These are phyloP conservation scores for Chlamydomonas asymmetrica DNA, from an alignment of 139 green algal species.

Conservation along the genomic window DNA sequence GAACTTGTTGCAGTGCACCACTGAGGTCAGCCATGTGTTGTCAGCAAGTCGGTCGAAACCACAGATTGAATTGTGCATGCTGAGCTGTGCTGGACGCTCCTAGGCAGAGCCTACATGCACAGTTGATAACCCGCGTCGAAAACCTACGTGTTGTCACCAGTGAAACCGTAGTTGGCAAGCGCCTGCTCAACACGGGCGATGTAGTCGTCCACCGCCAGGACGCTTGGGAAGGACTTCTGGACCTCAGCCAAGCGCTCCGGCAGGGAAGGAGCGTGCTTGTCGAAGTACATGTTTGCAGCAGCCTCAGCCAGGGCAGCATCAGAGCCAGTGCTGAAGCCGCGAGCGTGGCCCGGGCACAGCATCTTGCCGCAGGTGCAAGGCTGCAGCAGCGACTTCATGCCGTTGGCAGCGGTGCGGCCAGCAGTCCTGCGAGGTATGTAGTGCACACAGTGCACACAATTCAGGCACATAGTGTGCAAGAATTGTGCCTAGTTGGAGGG, in stretches of 20 bases:
- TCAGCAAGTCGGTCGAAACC: too few relatives aligned
- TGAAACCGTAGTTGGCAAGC: slow-evolving; percentile 74
- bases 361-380: slow-evolving; percentile 36
- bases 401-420: not conserved
- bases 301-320: not conserved
- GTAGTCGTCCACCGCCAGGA: slow-evolving; percentile 79
- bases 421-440: too few relatives aligned
- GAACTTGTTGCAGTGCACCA: too few relatives aligned
- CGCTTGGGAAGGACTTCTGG: slow-evolving; percentile 64
- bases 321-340: slow-evolving; percentile 14
- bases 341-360: slow-evolving; percentile 26
- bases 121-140: too few relatives aligned
- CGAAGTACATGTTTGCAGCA: slow-evolving; percentile 3
- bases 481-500: too few relatives aligned
- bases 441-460: too few relatives aligned
- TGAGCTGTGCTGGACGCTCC: too few relatives aligned
- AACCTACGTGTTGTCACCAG: slow-evolving; percentile 46
- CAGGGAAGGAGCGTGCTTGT: slow-evolving; percentile 10
- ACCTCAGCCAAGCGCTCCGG: slow-evolving; percentile 27
- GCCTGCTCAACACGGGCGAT: slow-evolving; percentile 72
- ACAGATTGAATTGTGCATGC: too few relatives aligned
- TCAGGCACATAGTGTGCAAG: too few relatives aligned
- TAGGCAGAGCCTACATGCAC: too few relatives aligned
- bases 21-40: too few relatives aligned
- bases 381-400: not conserved